Evolutionary conservation across 306 rosid genomes (phyloP), one percentile per base, ranked within the genome.

Genomic region (Malus sylvestris): DNA sequence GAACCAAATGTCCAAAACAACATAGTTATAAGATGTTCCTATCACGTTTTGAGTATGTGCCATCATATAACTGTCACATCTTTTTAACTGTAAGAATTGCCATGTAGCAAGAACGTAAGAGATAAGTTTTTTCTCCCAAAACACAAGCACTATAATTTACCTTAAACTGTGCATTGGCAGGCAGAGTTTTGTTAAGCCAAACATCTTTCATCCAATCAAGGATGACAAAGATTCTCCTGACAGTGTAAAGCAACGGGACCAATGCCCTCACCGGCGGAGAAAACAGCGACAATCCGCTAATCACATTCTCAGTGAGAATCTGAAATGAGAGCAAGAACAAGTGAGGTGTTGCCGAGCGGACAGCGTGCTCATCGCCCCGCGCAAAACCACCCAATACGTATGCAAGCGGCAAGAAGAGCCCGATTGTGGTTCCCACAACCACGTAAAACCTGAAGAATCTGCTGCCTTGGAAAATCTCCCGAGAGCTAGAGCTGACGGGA

Each of bases 311-410:
- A 1, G 96, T 88, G 63, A 93, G 52, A 42, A 93, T 93, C 67
- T 93, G 98, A 62, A 85, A 93, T 2, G 98, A 85, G 0, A 93
- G 81, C 83, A 93, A 83, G 83, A 91, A 93, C 55, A 93, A 44
- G 70, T 91, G 97, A 0, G 98, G 98, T 0, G 98, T 89, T 0
- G 97, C 98, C 0, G 95, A 93, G 4, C 93, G 88, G n/a, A 93
- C 91, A 0, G 97, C 93, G 22, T 84, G 88, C 33, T 91, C 91
- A 58, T 93, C 98, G 4, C 98, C 91, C 74, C 98, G 85, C 0
- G 98, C 97, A 52, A 93, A 93, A 40, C 98, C 98, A 5, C 98
- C 98, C 53, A 93, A 62, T 61, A 89, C 98, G 55, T 87, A 93
- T 1, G 97, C 97, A 58, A 93, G 70, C 3, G 98, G 98, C 78